A percentile compares a stretch with the other conserved stretches of the same genome.
Conservation (phyloP, 768 basidiomycete genomes). For the Leccinum fibrillosum region DNA sequence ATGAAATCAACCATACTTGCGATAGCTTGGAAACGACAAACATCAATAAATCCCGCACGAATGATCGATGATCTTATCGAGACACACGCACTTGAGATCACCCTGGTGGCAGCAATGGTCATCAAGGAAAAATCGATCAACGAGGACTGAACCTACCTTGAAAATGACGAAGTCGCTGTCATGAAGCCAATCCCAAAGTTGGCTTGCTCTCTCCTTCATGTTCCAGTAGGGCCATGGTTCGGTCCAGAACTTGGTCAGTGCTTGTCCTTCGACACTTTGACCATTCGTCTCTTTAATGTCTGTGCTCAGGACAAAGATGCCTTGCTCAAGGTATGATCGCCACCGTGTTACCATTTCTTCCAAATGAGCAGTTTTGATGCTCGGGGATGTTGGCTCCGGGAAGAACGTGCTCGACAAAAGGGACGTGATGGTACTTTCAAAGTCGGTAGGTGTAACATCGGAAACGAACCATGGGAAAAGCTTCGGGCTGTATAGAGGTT, state of each 20-base stretch:
- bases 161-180: constrained; percentile 73
- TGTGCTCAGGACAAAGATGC: constrained; percentile 64
- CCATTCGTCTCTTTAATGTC: constrained; percentile 27
- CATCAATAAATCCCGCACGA: neutral
- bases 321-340: constrained; percentile 64
- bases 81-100: constrained; percentile 75
- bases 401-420: constrained; percentile 65
- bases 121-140: neutral
- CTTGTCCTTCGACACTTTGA: constrained; percentile 23
- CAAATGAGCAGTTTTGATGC: constrained; percentile 42
- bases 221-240: constrained; percentile 75
- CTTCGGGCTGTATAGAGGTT: constrained; percentile 63
- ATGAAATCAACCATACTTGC: constrained; percentile 58
- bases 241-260: constrained; percentile 63
- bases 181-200: constrained; percentile 49
- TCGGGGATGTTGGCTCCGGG: constrained; percentile 20
- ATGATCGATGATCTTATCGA: neutral
- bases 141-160: constrained; percentile 49
- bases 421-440: constrained; percentile 51
- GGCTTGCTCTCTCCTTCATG: constrained; percentile 51
- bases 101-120: constrained; percentile 48
- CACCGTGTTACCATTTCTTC: constrained; percentile 65
- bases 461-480: constrained; percentile 97
- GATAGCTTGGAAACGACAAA: constrained; percentile 49
- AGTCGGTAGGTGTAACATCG: constrained; percentile 88